These are phyloP conservation scores for Fraxinus ornus DNA, from an alignment of 305 asterid genomes.

Conservation along the genomic window DNA sequence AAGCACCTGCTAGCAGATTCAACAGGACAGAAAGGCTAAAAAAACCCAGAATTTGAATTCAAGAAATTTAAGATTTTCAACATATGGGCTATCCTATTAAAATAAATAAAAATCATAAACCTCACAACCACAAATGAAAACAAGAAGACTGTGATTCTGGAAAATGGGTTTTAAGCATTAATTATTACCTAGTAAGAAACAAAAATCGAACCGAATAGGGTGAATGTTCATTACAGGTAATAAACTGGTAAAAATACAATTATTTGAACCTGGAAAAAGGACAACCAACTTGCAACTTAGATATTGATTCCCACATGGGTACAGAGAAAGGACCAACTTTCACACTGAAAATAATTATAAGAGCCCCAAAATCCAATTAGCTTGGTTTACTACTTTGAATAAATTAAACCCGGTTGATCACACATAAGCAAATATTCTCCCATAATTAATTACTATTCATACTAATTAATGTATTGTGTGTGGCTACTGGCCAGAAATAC, in stretches of 20 bases:
- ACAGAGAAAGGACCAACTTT: conserved; percentile 1
- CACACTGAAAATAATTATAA: background rate
- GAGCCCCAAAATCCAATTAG: background rate
- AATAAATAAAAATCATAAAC: background rate
- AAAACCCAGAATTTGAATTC: conserved; percentile 21
- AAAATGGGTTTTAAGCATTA: background rate
- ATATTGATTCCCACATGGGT: conserved; percentile 17
- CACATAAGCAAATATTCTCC: background rate
- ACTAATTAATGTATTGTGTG: conserved; percentile 17
- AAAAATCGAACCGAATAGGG: background rate
- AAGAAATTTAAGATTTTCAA: conserved; percentile 15
- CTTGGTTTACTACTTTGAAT: background rate
- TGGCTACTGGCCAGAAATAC: conserved; percentile 17
- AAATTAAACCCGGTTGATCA: background rate
- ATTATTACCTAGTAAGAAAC: background rate
- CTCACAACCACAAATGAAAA: background rate
- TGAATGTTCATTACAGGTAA: background rate
- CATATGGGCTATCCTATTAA: background rate
- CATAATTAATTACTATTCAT: conserved; percentile 19
- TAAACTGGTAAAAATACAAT: background rate
- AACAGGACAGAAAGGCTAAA: conserved; percentile 6
- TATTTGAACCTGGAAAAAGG: background rate
- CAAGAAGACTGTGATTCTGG: background rate
- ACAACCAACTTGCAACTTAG: conserved; percentile 19
- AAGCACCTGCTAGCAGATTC: conserved; percentile 23